Base-by-base conservation (phyloP, 2,329 filamentous ascomycete genomes). In the Ceratocystis smalleyi region DNA sequence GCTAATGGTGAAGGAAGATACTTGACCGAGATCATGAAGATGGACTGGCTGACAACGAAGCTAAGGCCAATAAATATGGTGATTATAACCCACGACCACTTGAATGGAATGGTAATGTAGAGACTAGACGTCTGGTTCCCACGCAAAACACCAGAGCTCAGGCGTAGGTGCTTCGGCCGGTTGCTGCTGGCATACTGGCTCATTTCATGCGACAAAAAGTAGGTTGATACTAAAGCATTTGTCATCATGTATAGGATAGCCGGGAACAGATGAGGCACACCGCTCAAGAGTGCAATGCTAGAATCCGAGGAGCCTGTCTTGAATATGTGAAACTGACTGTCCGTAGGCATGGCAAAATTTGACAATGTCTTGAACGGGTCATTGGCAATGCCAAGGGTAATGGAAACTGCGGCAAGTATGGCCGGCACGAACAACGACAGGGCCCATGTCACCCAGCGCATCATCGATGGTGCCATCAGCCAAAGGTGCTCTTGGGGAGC, bases 201-300 rank as follows among this genome's bases (percentile, higher is more conserved):
- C 57, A 78, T 72, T 69, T 82, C 80, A 71, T 79, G 76, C 1
- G 78, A 79, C 47, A 81, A 72, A 69, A 74, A 79, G 70, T 77
- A 79, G 2, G 74, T 71, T 1, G 77, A 77, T 15, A 82, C 70
- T 24, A 80, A 73, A 3, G 75, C 71, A 71, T 82, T 80, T 59
- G 72, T 72, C 10, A 74, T 69, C 40, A 82, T 71, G 70, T 81
- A 82, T 7, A 82, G 73, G 12, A 73, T 64, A 5, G 73, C 77
- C 15, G 81, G 71, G 22, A 80, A 74, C 3, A 81, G 70, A 8
- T 82, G 80, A 1, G 80, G 79, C 10, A 80, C 69, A 27, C 75
- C 73, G 10, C 75, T 72, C n/a, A 81, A 61, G 35, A 81, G 67
- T 3, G 73, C 70, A 6, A 73, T 69, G 2, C 71, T 71, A 43